Conservation (phyloP, 1,139 yeast species). For the Geotrichum fermentans region DNA sequence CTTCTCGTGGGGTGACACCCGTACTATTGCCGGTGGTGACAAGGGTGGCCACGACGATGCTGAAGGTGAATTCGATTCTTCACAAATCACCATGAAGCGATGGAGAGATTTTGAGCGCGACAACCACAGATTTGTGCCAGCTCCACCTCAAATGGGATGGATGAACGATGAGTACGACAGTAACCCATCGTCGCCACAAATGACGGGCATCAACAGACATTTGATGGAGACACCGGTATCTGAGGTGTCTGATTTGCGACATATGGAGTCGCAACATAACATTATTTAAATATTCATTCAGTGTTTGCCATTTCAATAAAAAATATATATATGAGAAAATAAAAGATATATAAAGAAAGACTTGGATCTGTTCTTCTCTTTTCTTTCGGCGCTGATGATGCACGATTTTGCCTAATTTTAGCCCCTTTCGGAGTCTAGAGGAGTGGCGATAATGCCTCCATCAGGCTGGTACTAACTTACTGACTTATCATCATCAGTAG, state of each 20-base stretch:
- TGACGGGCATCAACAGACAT: background rate
- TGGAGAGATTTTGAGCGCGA: slow-evolving; percentile 93
- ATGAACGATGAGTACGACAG: background rate
- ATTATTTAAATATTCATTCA: slow-evolving; percentile 1
- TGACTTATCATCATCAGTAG: too few species aligned
- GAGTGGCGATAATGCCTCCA: too few species aligned
- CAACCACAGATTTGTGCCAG: slow-evolving; percentile 18
- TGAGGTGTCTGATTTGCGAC: slow-evolving; percentile 5
- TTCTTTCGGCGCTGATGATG: too few species aligned
- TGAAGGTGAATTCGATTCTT: slow-evolving; percentile 84
- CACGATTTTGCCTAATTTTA: too few species aligned
- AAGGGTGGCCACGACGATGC: slow-evolving; percentile 60
- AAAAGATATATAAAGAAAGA: background rate
- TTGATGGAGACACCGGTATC: background rate
- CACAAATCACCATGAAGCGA: slow-evolving; percentile 80
- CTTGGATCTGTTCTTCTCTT: too few species aligned
- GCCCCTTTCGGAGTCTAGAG: too few species aligned
- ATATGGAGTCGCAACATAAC: background rate
- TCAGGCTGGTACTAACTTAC: too few species aligned
- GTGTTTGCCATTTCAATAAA: too few species aligned
- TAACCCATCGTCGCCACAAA: background rate
- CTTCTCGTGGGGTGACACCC: slow-evolving; percentile 97
- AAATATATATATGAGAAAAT: background rate
- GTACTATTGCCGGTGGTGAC: slow-evolving; percentile 71
- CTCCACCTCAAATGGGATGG: slow-evolving; percentile 6